Conservation (phyloP, 179 eudicot genomes). For the Sideroxylon spinosum region DNA sequence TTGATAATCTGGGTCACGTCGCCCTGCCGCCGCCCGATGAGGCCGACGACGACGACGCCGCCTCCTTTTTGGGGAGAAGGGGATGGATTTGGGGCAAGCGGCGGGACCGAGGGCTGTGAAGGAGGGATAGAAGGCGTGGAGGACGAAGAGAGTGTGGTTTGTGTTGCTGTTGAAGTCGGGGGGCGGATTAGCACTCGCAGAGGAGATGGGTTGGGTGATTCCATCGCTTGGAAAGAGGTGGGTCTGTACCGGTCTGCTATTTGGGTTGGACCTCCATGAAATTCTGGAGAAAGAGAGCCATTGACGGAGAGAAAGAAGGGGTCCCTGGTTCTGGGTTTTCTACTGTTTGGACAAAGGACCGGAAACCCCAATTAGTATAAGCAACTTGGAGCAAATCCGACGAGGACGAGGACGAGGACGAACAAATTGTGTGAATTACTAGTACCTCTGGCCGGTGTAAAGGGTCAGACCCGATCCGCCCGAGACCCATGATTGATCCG, state of each 20-base stretch:
- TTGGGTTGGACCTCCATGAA: neutral
- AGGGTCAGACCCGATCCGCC: too few relatives aligned
- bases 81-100: conserved; percentile 18
- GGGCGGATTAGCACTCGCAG: conserved; percentile 67
- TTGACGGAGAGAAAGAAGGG: too few relatives aligned
- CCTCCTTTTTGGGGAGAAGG: conserved; percentile 41
- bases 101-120: conserved; percentile 20
- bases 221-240: conserved; percentile 19
- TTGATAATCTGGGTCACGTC: conserved; percentile 64
- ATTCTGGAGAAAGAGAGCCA: neutral
- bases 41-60: conserved; percentile 80
- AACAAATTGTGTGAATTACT: too few relatives aligned
- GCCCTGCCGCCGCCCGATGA: conserved; percentile 46
- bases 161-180: conserved; percentile 27
- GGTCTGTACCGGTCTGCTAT: neutral
- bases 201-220: conserved; percentile 34
- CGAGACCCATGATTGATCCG: too few relatives aligned
- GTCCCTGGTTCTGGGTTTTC: neutral
- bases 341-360: neutral
- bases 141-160: neutral
- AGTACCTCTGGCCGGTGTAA: too few relatives aligned
- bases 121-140: conserved; percentile 10
- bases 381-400: too few relatives aligned
- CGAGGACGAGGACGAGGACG: too few relatives aligned
- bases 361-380: too few relatives aligned